Conservation (phyloP, 805 yeast species). For the Nakazawaea ishiwadae region DNA sequence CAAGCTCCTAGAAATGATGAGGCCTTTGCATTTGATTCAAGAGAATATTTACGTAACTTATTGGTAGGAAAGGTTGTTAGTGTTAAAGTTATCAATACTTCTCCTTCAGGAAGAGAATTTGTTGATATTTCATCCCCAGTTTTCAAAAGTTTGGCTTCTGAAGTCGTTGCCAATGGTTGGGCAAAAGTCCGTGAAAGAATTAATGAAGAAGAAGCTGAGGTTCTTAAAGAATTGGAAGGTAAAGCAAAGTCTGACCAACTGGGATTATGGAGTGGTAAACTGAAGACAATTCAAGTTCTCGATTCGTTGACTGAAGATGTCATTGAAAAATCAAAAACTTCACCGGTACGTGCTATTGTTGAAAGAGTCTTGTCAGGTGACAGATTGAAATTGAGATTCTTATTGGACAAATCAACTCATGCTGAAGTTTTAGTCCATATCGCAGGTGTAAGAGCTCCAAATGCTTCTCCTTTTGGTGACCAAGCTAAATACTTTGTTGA, state of each 20-base stretch:
- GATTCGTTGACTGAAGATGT: constrained; percentile 27
- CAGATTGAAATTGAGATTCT: constrained; percentile 57
- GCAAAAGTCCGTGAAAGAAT: constrained; percentile 59
- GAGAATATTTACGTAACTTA: constrained; percentile 57
- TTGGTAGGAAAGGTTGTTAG: constrained; percentile 60
- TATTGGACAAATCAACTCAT: constrained; percentile 45
- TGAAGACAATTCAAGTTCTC: constrained; percentile 20
- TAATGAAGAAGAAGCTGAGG: constrained; percentile 35
- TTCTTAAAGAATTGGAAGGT: constrained; percentile 37
- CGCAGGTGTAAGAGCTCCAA: constrained; percentile 70
- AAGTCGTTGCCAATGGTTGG: constrained; percentile 51
- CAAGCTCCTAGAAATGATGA: constrained; percentile 53
- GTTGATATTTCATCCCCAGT: constrained; percentile 68
- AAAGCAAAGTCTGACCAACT: constrained; percentile 43
- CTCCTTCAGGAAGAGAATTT: constrained; percentile 55
- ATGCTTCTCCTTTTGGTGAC: constrained; percentile 59
- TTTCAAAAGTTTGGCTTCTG: constrained; percentile 53
- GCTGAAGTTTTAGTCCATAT: constrained; percentile 54
- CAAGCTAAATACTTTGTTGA: constrained; percentile 64
- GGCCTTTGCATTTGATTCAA: constrained; percentile 47
- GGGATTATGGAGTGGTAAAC: constrained; percentile 49
- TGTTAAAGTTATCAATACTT: constrained; percentile 52
- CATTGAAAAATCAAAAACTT: constrained; percentile 29
- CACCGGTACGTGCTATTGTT: constrained; percentile 55
- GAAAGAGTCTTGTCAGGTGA: constrained; percentile 81